A percentile compares a stretch with the other conserved stretches of the same genome.
These are phyloP conservation scores for Geranium brycei DNA, from an alignment of 345 rosid genomes.

Conservation along the genomic window DNA sequence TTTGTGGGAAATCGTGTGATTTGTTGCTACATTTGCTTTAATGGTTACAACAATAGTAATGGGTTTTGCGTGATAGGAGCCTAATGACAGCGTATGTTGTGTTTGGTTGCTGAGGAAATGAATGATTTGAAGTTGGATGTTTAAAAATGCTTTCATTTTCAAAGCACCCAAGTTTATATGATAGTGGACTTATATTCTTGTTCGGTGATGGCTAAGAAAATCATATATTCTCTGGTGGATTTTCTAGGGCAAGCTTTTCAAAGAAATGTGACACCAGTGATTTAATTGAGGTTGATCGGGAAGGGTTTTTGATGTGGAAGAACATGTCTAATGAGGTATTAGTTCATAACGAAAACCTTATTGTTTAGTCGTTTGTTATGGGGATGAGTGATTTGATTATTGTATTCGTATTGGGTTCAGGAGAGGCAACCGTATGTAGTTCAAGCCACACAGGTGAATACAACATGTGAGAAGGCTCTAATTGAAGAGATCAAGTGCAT, in stretches of 20 bases:
- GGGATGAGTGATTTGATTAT: not conserved
- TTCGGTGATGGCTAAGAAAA: not conserved
- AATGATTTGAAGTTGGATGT: too few relatives aligned
- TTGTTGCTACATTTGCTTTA: too few relatives aligned
- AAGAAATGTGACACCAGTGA: conserved; percentile 9
- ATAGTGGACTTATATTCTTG: too few relatives aligned
- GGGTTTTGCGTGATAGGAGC: too few relatives aligned
- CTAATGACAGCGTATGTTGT: not conserved
- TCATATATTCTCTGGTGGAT: conserved; percentile 1
- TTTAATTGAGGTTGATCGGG: conserved; percentile 28
- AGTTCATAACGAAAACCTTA: not conserved
- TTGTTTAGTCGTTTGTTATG: not conserved
- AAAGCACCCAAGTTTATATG: too few relatives aligned
- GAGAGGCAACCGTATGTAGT: conserved; percentile 37
- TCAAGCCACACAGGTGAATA: conserved; percentile 27
- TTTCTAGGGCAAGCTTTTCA: conserved; percentile 39
- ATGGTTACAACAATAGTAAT: too few relatives aligned
- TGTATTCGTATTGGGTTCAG: conserved; percentile 17
- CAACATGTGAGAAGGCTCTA: conserved; percentile 16
- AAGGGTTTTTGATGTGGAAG: conserved; percentile 59
- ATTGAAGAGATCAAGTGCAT: conserved; percentile 15
- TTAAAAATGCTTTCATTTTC: too few relatives aligned
- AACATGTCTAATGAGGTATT: conserved; percentile 50
- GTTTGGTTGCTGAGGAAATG: conserved; percentile 6
- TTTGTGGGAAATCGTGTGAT: too few relatives aligned